Percentiles rank a stretch among this genome's conserved stretches.
Evolutionary conservation across 345 rosid species (phyloP).

Genomic region (Viola odorata): DNA sequence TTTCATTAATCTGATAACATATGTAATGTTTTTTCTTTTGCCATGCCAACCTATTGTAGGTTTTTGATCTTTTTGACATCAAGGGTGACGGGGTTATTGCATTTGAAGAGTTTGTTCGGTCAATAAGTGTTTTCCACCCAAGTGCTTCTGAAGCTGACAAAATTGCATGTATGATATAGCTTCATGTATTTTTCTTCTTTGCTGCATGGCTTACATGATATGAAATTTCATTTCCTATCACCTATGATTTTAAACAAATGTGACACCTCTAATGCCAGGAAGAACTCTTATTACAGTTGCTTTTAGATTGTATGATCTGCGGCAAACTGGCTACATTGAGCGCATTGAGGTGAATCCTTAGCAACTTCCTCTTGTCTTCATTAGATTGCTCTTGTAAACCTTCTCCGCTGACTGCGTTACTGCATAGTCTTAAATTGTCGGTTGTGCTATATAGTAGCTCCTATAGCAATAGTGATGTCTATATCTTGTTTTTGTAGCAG

Average conservation of each 20-base stretch:
- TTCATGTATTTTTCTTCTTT: not conserved
- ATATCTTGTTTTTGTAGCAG: not conserved
- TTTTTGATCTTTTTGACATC: slow-evolving; percentile 53
- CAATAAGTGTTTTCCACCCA: slow-evolving; percentile 68
- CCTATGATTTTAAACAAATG: not conserved
- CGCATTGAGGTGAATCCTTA: slow-evolving; percentile 40
- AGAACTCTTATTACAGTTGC: slow-evolving; percentile 41
- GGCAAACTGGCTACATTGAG: slow-evolving; percentile 52
- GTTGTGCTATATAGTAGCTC: too few species aligned
- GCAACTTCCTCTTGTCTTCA: not conserved
- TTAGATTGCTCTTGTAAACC: not conserved
- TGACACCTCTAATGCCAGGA: not conserved
- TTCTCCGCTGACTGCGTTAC: too few species aligned
- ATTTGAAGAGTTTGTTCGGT: slow-evolving; percentile 66
- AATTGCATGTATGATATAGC: slow-evolving; percentile 38
- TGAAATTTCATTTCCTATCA: not conserved
- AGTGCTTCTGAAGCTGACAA: slow-evolving; percentile 41
- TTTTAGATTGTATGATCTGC: slow-evolving; percentile 53
- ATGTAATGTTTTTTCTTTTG: not conserved
- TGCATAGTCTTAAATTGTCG: too few species aligned
- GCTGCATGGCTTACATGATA: not conserved
- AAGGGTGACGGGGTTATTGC: slow-evolving; percentile 59
- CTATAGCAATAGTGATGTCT: not conserved
- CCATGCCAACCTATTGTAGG: slow-evolving; percentile 31
- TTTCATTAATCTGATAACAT: not conserved